These are phyloP conservation scores for Rhodotorula sp. DNA, from an alignment of 1,284 basidiomycete species.

Conservation along the genomic window DNA sequence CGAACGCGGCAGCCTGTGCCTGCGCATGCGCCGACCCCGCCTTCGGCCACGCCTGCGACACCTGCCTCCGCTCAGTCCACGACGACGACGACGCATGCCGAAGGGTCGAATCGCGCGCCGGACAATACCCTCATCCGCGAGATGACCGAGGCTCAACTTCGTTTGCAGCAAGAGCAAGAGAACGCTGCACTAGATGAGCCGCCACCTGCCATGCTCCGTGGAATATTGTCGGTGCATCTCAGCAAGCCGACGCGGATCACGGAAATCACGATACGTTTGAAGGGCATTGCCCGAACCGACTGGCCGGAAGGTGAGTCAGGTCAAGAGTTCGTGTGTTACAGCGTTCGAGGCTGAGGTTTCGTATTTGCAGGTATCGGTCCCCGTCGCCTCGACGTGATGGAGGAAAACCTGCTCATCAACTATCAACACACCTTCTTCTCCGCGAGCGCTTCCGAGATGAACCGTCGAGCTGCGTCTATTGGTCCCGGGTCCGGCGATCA, in stretches of 20 bases:
- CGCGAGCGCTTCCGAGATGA: conserved; percentile 48
- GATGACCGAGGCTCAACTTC: conserved; percentile 20
- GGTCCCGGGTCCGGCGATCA: conserved; percentile 62
- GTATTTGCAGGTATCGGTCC: conserved; percentile 66
- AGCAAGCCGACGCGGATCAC: conserved; percentile 81
- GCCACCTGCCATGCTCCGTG: conserved; percentile 76
- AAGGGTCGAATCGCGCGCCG: conserved; percentile 7
- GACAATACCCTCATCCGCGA: conserved; percentile 23
- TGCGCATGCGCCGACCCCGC: not conserved
- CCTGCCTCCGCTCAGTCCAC: not conserved
- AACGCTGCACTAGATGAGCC: conserved; percentile 51
- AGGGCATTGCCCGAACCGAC: conserved; percentile 63
- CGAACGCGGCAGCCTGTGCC: conserved; percentile 7
- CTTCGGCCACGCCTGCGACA: not conserved
- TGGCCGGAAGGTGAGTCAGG: conserved; percentile 78
- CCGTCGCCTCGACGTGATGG: conserved; percentile 71
- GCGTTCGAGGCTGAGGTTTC: not conserved
- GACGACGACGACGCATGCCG: not conserved
- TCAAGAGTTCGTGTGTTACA: rapidly evolving
- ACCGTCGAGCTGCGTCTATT: conserved; percentile 67
- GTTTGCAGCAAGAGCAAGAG: conserved; percentile 1
- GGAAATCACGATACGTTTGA: conserved; percentile 75
- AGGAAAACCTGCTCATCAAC: conserved; percentile 74
- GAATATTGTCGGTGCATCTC: conserved; percentile 77
- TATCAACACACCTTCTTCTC: conserved; percentile 72